Conservation (phyloP, 768 basidiomycete genomes). For the Lentinula aciculospora region DNA sequence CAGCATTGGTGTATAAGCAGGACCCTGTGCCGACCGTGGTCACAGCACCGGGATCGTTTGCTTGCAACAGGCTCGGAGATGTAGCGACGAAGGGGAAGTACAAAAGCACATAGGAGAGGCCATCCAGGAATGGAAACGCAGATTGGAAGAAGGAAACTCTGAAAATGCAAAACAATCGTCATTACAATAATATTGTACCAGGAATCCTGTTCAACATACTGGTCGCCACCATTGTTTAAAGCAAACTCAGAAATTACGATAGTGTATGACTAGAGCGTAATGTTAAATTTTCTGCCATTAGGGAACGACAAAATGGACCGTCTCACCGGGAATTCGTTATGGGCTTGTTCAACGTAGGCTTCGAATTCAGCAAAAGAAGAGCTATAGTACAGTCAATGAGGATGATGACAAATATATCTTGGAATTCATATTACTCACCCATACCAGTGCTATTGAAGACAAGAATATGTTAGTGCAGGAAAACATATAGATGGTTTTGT, state of each 20-base stretch:
- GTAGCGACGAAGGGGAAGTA: constrained; percentile 33
- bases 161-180: background rate
- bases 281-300: background rate
- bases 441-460: background rate
- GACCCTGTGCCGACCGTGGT: constrained; percentile 22
- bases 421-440: background rate
- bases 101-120: constrained; percentile 22
- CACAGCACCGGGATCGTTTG: constrained; percentile 13
- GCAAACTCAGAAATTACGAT: constrained; percentile 5
- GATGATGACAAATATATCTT: too few species aligned
- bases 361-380: background rate
- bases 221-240: background rate
- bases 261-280: background rate
- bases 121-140: constrained; percentile 24
- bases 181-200: too few species aligned
- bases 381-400: background rate
- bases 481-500: background rate
- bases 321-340: background rate
- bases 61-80: constrained; percentile 19
- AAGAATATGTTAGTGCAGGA: background rate
- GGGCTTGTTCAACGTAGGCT: constrained; percentile 1
- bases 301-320: background rate
- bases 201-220: background rate
- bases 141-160: constrained; percentile 12
- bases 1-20: constrained; percentile 23